Percentiles rank a stretch among this genome's conserved stretches.
phyloP scores from a whole-genome alignment of 2,329 filamentous ascomycete species.

The Fusarium buxicola region DNA sequence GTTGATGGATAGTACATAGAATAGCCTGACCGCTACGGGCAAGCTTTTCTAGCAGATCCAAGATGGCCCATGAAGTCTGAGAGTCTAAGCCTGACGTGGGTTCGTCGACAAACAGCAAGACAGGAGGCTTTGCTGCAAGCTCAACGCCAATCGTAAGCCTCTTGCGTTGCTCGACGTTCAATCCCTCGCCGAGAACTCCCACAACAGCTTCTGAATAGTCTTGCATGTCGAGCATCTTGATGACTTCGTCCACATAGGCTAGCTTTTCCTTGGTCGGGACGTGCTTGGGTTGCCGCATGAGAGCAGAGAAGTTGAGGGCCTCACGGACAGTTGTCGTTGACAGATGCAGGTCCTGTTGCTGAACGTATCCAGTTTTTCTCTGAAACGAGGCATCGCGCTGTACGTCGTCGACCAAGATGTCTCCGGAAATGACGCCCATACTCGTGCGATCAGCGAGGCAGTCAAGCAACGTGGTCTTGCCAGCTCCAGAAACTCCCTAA shows the following conservation, averaged over 20 bases:
- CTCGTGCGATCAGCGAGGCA: conserved; percentile 83
- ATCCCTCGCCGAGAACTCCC: conserved; percentile 67
- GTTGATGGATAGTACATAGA: conserved; percentile 65
- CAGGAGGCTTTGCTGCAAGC: conserved; percentile 63
- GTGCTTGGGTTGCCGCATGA: conserved; percentile 80
- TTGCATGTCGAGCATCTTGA: conserved; percentile 70
- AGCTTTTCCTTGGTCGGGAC: conserved; percentile 77
- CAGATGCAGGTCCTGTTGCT: conserved; percentile 88
- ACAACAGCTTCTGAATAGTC: conserved; percentile 73
- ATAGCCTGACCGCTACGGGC: conserved; percentile 62
- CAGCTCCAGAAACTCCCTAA: conserved; percentile 77
- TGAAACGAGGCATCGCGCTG: conserved; percentile 83
- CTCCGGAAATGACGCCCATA: conserved; percentile 85
- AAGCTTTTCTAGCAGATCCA: conserved; percentile 68
- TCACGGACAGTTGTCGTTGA: conserved; percentile 85
- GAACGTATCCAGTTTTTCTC: conserved; percentile 87
- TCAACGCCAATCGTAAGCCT: conserved; percentile 68
- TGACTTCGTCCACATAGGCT: conserved; percentile 84
- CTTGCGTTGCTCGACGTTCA: conserved; percentile 70
- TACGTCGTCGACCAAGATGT: conserved; percentile 73
- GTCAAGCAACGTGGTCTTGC: conserved; percentile 88
- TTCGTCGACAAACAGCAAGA: conserved; percentile 69
- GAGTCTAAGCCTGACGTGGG: conserved; percentile 69
- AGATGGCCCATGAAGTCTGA: conserved; percentile 70
- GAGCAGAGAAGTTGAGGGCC: conserved; percentile 83